Evolutionary conservation across 2,329 filamentous ascomycete species (phyloP), one percentile per base, ranked within the genome.

Genomic region (Cladophialophora psammophila): DNA sequence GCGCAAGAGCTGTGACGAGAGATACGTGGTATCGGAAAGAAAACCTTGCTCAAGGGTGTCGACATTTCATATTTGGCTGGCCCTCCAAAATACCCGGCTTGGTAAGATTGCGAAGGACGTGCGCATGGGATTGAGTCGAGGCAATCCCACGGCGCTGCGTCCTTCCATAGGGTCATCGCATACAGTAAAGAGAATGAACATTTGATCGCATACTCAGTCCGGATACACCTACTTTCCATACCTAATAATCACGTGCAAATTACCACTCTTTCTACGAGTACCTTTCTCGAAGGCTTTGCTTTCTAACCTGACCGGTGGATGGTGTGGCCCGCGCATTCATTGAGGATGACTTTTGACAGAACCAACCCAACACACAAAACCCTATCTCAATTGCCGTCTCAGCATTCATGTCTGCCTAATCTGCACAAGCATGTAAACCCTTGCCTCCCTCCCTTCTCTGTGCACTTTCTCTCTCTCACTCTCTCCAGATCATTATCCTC

Each of bases 31-130:
- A 56, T 38, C 8, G 56, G 58, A 35, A 56, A 59, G 31, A 40
- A 50, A 20, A 52, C 64, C 10, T 55, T 63, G 60, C 60, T 67
- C 13, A 65, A 54, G 42, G 63, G 56, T 36, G 64, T 66, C 26
- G 64, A 58, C 18, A 61, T 67, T 20, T 52, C 40, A n/a, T 67
- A 64, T 48, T 64, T 64, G 67, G 60, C 45, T 18, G 10, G 45
- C 53, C 5, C 56, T 56, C 13, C 57, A 45, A 36, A 60, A 69
- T 52, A 60, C 67, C 50, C 64, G 65, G 53, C 67, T 65, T 32
- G 48, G 66, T 13, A 64, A 59, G 50, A 50, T 35, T n/a, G 60
- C 64, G 52, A 56, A 35, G 12, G 60, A 50, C 20, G 61, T 69
- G 26, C 53, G 64, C 26, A 66, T 65, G 26, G 35, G 57, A 38